Conservation (phyloP, 371 early-diverging fungal species). For the Umbelopsis sp. region DNA sequence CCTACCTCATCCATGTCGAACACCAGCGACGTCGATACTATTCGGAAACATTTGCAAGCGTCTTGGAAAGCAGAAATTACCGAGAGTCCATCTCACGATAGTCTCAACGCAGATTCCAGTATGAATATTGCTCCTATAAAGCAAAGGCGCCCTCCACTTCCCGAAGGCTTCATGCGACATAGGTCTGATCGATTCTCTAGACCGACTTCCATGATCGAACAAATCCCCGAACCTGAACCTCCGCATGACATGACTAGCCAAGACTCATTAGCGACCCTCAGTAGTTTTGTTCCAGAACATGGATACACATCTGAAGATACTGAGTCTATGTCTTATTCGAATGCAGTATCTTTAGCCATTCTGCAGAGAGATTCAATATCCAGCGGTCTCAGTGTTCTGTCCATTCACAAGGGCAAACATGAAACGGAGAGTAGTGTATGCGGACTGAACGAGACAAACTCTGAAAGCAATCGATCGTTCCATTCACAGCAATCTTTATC, state of each 20-base stretch:
- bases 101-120: conserved; percentile 19
- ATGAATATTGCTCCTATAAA: neutral
- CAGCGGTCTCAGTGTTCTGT: conserved; percentile 4
- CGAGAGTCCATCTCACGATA: conserved; percentile 30
- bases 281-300: conserved; percentile 10
- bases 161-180: conserved; percentile 12
- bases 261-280: conserved; percentile 4
- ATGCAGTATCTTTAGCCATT: neutral
- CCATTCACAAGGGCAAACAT: neutral
- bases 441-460: conserved; percentile 1
- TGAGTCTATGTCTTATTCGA: neutral
- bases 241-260: conserved; percentile 5
- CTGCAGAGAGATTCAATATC: conserved; percentile 7
- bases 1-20: conserved; percentile 12
- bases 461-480: conserved; percentile 7
- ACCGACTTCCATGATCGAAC: neutral
- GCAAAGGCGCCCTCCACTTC: conserved; percentile 2
- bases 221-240: neutral
- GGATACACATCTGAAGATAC: conserved; percentile 14
- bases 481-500: conserved; percentile 9
- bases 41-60: conserved; percentile 39
- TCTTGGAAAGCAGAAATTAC: conserved; percentile 38
- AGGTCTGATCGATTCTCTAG: conserved; percentile 7
- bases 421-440: conserved; percentile 11
- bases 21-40: conserved; percentile 37